Base-by-base conservation (phyloP, 257 asterid species). In the Forsythia suspensa region DNA sequence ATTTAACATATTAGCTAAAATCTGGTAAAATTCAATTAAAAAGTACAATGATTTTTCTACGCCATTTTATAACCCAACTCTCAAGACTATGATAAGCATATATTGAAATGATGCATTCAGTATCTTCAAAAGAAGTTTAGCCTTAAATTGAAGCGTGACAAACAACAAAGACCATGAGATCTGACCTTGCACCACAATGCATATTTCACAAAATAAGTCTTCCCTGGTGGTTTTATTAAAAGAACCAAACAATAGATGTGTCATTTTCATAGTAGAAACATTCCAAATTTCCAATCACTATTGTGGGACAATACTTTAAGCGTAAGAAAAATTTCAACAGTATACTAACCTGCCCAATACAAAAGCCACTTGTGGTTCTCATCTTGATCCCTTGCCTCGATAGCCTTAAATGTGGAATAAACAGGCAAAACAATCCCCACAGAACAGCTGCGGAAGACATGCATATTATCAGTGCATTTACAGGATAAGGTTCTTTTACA, bases 401-500 rank as follows among this genome's bases (percentile, higher is more conserved):
- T 92, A 76, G 98, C 99, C 87, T 91, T 96, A 90, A 91, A 96
- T 40, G 99, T 94, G 63, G 97, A 92, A 88, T 96, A 96, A 77
- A 94, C 94, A 69, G 99, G 99, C 70, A 96, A 89, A 69, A 87
- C 94, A 84, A 87, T 80, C 34, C 34, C 34, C 34, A 92, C 94
- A 2, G 98, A 92, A 84, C 97, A 94, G 83, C 99, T 96, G 91
- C 79, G 78, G 51, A 81, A 18, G 51, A 73, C 70, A 82, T 61
- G 67, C 41, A 71, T 18, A 78, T 6, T 18, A 42, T 77, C 80
- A 84, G 79, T 16, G 18, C 18, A 61, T 63, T 24, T 63, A 63
- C 71, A 40, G 16, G 43, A 51, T 36, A 76, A 52, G 63, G 63
- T 55, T 55, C 65, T 55, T 24, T n/a, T 55, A 18, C 29, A 55